These are phyloP conservation scores for Ascochyta viciae-villosae DNA, from an alignment of 2,329 filamentous ascomycete species.

Conservation along the genomic window DNA sequence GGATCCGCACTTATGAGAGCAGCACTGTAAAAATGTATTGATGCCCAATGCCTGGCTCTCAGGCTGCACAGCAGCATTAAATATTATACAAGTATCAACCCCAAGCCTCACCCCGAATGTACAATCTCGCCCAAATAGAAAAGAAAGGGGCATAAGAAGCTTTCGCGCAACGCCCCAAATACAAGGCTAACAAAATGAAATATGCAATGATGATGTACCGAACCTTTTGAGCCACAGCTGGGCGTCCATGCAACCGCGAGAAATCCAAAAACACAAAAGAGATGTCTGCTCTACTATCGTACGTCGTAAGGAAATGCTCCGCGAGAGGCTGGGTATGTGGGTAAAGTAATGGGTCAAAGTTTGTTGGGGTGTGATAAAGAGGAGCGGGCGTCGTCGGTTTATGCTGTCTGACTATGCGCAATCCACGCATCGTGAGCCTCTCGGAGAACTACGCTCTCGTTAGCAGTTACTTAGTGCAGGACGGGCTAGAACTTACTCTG, in stretches of 20 bases:
- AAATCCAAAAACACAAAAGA: constrained; percentile 14
- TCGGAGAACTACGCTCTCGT: constrained; percentile 37
- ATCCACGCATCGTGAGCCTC: constrained; percentile 50
- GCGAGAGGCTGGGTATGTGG: constrained; percentile 13
- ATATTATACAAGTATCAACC: constrained; percentile 35
- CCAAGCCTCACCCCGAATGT: constrained; percentile 8
- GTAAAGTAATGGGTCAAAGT: constrained; percentile 1
- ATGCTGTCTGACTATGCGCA: constrained; percentile 38
- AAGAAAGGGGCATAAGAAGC: constrained; percentile 21
- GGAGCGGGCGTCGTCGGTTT: constrained; percentile 3
- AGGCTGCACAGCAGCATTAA: constrained; percentile 33
- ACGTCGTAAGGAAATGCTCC: constrained; percentile 18
- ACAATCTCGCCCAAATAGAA: constrained; percentile 16
- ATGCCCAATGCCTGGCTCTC: background rate
- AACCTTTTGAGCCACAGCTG: constrained; percentile 16
- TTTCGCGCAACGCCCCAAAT: constrained; percentile 1
- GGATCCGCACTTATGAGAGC: background rate
- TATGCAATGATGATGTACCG: constrained; percentile 16
- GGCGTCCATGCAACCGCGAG: constrained; percentile 13
- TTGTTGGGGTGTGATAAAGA: background rate
- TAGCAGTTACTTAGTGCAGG: constrained; percentile 11
- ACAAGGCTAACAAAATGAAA: constrained; percentile 2
- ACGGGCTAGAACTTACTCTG: constrained; percentile 35
- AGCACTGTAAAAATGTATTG: background rate
- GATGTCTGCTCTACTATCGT: constrained; percentile 18